These are phyloP conservation scores for Verticillium dahliae DNA, from an alignment of 2,329 filamentous ascomycete genomes.

Conservation along the genomic window DNA sequence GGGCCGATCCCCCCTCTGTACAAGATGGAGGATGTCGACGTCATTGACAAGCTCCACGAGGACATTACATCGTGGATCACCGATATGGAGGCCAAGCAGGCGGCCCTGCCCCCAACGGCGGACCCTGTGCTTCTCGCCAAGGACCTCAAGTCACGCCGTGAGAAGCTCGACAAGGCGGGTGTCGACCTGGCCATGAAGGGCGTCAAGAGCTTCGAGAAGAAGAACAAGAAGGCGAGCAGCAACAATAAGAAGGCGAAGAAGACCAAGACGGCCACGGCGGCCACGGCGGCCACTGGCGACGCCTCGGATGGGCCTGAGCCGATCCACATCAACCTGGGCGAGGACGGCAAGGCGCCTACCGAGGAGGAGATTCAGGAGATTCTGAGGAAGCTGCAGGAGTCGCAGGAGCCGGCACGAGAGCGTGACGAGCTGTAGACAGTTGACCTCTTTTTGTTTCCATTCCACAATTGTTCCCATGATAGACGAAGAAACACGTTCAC, in stretches of 20 bases:
- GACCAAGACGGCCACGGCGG: conserved; percentile 31
- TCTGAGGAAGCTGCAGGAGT: conserved; percentile 24
- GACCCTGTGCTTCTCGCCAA: conserved; percentile 69
- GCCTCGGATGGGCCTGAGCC: conserved; percentile 26
- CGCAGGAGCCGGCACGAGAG: conserved; percentile 19
- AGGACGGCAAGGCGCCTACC: conserved; percentile 22
- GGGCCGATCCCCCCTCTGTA: conserved; percentile 62
- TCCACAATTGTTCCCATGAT: not conserved
- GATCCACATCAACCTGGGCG: conserved; percentile 32
- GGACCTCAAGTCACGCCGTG: conserved; percentile 63
- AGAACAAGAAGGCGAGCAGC: conserved; percentile 32
- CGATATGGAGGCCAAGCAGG: conserved; percentile 63
- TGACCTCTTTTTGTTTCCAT: not conserved
- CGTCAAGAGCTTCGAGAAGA: conserved; percentile 48
- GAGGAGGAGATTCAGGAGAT: conserved; percentile 47
- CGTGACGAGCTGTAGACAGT: conserved; percentile 28
- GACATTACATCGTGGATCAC: conserved; percentile 68
- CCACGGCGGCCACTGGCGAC: conserved; percentile 32
- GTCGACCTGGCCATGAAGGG: conserved; percentile 66
- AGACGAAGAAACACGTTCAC: not conserved
- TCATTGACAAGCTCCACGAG: conserved; percentile 56
- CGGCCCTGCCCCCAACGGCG: conserved; percentile 60
- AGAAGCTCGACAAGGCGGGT: conserved; percentile 64
- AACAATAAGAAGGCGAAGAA: conserved; percentile 38
- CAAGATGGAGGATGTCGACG: conserved; percentile 62